Evolutionary conservation across 352 stramenopile genomes (phyloP), one percentile per base, ranked within the genome.

Genomic region (Phytophthora hybrid): DNA sequence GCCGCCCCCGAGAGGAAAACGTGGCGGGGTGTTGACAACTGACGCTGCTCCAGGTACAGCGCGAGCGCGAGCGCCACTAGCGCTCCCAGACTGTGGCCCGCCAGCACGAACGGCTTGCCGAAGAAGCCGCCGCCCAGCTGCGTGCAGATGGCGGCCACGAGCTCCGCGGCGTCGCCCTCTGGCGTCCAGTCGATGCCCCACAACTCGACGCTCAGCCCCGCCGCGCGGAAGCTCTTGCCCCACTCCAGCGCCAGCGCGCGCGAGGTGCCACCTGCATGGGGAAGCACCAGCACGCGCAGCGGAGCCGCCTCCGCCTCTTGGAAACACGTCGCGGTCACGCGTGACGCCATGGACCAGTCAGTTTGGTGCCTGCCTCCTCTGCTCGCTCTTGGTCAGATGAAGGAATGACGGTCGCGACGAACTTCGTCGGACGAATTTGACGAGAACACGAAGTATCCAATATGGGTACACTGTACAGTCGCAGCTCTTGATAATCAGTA

Each of bases 41-140:
- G 55, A 41, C 74, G 73, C 16, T 71, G 58, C 13, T 85, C 70
- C 11, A 94, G 77, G 66, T 76, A 70, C 34, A 78, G 74, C 70
- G 85, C 71, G 39, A 94, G 73, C 37, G 79, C 84, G 11, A 94
- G 71, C 46, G 82, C 83, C 47, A 81, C 73, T 23, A 92, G 66
- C 41, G 87, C 85, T n/a, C 87, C 87, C 11, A 94, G 73, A 67
- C 83, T 92, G 74, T 94, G 87, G 58, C 87, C 87, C 26, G 89
- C 44, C 29, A 94, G 58, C 39, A 89, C 83, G 64, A 89, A 94
- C 0, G 79, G 85, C 69, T 94, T 94, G 69, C 89, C 84, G 60
- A 94, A 93, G 74, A 94, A 94, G 46, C 78, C 76, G 55, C 67
- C 69, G 59, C 59, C 73, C 19, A 93, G 73, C 63, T 81, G 57